Conservation (phyloP, 805 yeast species). For the Kregervanrija pseudodelftensis region DNA sequence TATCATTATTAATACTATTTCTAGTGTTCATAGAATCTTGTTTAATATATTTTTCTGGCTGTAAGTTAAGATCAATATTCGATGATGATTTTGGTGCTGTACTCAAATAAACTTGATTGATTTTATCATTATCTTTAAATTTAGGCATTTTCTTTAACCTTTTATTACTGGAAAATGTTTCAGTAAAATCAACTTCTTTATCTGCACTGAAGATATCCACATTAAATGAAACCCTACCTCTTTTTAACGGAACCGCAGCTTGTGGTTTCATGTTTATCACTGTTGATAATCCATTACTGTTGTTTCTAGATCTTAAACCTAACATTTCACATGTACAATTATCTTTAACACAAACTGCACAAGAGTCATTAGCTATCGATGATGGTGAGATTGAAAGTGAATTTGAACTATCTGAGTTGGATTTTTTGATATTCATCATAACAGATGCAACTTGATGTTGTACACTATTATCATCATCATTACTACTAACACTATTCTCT, state of each 20-base stretch:
- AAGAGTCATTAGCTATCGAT: conserved; percentile 27
- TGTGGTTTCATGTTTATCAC: conserved; percentile 41
- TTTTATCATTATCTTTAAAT: conserved; percentile 6
- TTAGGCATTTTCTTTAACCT: conserved; percentile 14
- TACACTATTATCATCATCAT: not conserved
- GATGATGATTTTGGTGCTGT: too few species aligned
- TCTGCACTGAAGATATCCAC: not conserved
- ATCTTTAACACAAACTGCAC: conserved; percentile 65
- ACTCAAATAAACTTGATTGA: too few species aligned
- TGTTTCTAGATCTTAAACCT: conserved; percentile 31
- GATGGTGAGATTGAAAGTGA: not conserved
- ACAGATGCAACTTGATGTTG: conserved; percentile 18
- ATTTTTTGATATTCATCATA: conserved; percentile 24
- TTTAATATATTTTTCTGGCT: too few species aligned
- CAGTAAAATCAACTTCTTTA: conserved; percentile 51
- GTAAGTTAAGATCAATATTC: too few species aligned
- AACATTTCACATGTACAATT: conserved; percentile 58
- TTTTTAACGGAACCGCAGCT: conserved; percentile 58
- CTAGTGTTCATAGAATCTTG: conserved; percentile 2
- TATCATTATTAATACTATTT: conserved; percentile 14
- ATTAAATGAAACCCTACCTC: conserved; percentile 20
- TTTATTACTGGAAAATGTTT: conserved; percentile 27
- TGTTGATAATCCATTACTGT: not conserved
- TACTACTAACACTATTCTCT: not conserved
- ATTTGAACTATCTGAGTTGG: not conserved